Conservation (phyloP, 805 yeast genomes). For the Monosporozyma yasuniensis region DNA sequence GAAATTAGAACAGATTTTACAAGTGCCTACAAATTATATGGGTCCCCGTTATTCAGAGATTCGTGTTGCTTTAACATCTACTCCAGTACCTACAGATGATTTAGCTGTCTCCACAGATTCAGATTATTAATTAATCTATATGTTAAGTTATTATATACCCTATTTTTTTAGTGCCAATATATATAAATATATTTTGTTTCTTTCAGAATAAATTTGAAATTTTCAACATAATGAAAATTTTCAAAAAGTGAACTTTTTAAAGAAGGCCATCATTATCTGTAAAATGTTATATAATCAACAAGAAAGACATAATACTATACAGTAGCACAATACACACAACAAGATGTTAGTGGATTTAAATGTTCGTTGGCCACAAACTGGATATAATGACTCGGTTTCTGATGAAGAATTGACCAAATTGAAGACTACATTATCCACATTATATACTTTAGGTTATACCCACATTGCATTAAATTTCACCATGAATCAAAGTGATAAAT, state of each 20-base stretch:
- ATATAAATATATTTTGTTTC: not conserved
- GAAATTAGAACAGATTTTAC: slow-evolving; percentile 11
- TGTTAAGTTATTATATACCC: too few species aligned
- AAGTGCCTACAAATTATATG: slow-evolving; percentile 1
- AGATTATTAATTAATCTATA: too few species aligned
- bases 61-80: not conserved
- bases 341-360: slow-evolving; percentile 56
- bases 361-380: slow-evolving; percentile 59
- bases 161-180: too few species aligned
- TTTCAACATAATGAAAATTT: too few species aligned
- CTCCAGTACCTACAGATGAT: not conserved
- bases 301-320: not conserved
- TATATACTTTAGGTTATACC: slow-evolving; percentile 58
- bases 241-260: too few species aligned
- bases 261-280: too few species aligned
- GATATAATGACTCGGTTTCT: slow-evolving; percentile 37
- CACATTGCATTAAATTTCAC: slow-evolving; percentile 69
- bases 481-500: slow-evolving; percentile 41
- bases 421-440: slow-evolving; percentile 42
- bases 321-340: not conserved
- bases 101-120: not conserved
- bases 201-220: too few species aligned
- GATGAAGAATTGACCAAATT: slow-evolving; percentile 36
- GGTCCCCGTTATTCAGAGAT: not conserved
- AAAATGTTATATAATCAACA: too few species aligned